A percentile compares a stretch with the other conserved stretches of the same genome.
Evolutionary conservation across 139 green algal species (phyloP).

Genomic region (Volvox reticuliferus): DNA sequence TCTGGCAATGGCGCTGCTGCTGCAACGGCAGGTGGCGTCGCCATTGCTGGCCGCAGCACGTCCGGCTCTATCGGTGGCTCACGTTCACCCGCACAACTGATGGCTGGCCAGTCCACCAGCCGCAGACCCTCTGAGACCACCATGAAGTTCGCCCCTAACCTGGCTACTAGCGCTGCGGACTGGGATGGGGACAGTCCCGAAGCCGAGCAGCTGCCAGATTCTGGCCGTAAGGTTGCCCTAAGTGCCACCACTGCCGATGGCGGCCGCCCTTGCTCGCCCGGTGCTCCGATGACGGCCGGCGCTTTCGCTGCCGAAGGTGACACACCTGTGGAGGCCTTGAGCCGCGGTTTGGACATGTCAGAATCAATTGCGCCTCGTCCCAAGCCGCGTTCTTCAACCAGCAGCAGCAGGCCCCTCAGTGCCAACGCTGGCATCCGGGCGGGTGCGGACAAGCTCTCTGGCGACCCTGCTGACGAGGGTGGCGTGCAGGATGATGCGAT

Average conservation of each 20-base stretch:
- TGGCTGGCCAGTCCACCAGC: no score
- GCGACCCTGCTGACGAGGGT: background rate
- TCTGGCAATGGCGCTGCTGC: background rate
- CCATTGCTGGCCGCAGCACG: background rate
- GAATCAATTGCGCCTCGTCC: background rate
- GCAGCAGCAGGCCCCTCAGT: background rate
- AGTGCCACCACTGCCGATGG: background rate
- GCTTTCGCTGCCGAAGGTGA: background rate
- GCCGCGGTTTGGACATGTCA: background rate
- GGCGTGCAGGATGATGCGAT: background rate
- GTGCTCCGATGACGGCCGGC: background rate
- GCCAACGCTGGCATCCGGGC: background rate
- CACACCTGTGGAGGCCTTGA: background rate
- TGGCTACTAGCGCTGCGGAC: background rate
- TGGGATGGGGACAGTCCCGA: background rate
- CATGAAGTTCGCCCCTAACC: constrained; percentile 7
- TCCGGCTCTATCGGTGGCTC: background rate
- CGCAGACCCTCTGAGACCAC: background rate
- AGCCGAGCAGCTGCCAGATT: background rate
- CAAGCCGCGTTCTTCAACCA: background rate
- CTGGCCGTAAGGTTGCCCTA: background rate
- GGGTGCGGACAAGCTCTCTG: background rate
- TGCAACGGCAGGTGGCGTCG: background rate
- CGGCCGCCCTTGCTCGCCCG: background rate
- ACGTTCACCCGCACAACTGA: background rate